Evolutionary conservation across 1,284 basidiomycete species (phyloP).

Genomic region (Pseudozyma tsukubaensis): DNA sequence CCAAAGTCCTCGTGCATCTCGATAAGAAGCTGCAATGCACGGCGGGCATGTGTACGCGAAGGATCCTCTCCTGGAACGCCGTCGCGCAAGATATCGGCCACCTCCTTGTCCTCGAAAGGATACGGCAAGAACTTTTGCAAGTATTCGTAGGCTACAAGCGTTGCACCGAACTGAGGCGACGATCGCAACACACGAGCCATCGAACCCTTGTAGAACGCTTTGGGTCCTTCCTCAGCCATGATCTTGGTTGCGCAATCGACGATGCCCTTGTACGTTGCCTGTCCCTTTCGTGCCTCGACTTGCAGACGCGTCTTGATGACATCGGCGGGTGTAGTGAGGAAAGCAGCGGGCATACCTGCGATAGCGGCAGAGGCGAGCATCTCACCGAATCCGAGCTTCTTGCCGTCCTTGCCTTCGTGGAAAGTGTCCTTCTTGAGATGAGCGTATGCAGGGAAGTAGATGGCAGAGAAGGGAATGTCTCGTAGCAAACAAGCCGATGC

Average conservation of each 20-base stretch:
- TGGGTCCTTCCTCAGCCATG: conserved; percentile 82
- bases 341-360: conserved; percentile 88
- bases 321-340: conserved; percentile 74
- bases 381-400: conserved; percentile 90
- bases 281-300: conserved; percentile 91
- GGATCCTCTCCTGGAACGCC: conserved; percentile 49
- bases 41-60: conserved; percentile 50
- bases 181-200: conserved; percentile 88
- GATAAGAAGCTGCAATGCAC: conserved; percentile 53
- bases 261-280: conserved; percentile 92
- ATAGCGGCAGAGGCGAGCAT: conserved; percentile 83
- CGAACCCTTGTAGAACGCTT: conserved; percentile 94
- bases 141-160: conserved; percentile 87
- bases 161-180: conserved; percentile 81
- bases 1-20: conserved; percentile 62
- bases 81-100: conserved; percentile 45
- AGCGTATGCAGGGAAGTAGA: conserved; percentile 73
- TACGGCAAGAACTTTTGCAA: conserved; percentile 69
- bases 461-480: conserved; percentile 85
- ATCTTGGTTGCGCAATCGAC: conserved; percentile 90
- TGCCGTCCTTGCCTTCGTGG: conserved; percentile 93
- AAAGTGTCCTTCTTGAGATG: conserved; percentile 87
- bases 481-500: conserved; percentile 84
- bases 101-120: conserved; percentile 45
- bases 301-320: conserved; percentile 99